Evolutionary conservation across 2,329 filamentous ascomycete species (phyloP).

Genomic region (Fusarium mexicanum): DNA sequence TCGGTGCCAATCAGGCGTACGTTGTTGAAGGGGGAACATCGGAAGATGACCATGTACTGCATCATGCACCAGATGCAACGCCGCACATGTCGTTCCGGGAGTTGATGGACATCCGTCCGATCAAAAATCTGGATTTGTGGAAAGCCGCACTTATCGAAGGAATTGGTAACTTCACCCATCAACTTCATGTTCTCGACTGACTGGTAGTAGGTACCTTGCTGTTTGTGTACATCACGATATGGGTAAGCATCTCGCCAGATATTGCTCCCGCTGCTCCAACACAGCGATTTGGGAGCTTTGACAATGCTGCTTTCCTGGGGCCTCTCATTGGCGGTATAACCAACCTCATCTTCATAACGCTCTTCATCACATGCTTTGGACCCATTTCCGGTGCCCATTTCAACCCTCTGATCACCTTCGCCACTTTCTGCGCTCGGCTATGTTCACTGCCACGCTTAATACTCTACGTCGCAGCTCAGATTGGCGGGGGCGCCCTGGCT

Average conservation of each 20-base stretch:
- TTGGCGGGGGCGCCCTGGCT: conserved; percentile 52
- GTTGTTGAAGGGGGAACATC: not conserved
- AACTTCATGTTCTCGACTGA: not conserved
- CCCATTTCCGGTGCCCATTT: conserved; percentile 63
- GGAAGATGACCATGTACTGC: conserved; percentile 27
- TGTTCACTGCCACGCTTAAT: conserved; percentile 60
- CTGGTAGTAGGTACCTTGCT: conserved; percentile 25
- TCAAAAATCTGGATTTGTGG: conserved; percentile 49
- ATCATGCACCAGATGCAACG: conserved; percentile 52
- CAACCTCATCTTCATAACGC: conserved; percentile 50
- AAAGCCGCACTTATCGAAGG: conserved; percentile 54
- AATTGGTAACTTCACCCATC: conserved; percentile 24
- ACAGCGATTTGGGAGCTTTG: conserved; percentile 26
- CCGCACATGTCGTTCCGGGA: conserved; percentile 51
- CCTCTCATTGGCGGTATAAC: conserved; percentile 45
- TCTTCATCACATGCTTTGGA: conserved; percentile 61
- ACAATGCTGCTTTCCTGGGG: conserved; percentile 43
- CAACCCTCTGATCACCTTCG: conserved; percentile 64
- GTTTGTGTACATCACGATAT: conserved; percentile 36
- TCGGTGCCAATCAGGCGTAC: conserved; percentile 34
- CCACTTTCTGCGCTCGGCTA: conserved; percentile 61
- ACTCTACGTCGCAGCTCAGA: conserved; percentile 61
- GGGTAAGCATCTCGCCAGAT: conserved; percentile 23
- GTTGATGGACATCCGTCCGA: conserved; percentile 48
- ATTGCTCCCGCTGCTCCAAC: conserved; percentile 22